Conservation (phyloP, 1,139 yeast species). For the Casaregolazyma suthepensis region DNA sequence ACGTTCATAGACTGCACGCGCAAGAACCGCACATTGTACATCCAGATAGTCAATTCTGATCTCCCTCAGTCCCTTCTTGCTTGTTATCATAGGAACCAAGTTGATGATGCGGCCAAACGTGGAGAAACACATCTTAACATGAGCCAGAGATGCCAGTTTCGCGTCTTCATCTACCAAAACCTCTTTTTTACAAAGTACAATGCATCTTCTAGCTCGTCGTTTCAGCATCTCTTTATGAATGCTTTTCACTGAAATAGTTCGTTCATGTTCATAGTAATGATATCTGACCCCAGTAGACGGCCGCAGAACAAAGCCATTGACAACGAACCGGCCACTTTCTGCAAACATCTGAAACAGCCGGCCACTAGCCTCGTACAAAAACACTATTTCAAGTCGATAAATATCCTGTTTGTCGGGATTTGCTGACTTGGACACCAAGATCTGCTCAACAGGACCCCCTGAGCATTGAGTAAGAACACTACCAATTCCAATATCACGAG, state of each 20-base stretch:
- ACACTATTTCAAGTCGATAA: slow-evolving; percentile 44
- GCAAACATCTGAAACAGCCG: slow-evolving; percentile 49
- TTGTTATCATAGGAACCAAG: slow-evolving; percentile 52
- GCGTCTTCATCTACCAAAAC: background rate
- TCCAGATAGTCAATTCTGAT: slow-evolving; percentile 59
- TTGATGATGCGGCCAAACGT: slow-evolving; percentile 59
- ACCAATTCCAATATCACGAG: slow-evolving; percentile 41
- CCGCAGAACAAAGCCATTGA: slow-evolving; percentile 50
- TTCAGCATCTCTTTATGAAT: slow-evolving; percentile 32
- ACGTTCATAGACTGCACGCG: slow-evolving; percentile 44
- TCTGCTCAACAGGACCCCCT: slow-evolving; percentile 71
- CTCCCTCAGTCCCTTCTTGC: slow-evolving; percentile 41
- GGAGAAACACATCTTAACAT: slow-evolving; percentile 46
- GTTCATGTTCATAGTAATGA: slow-evolving; percentile 1
- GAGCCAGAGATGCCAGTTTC: slow-evolving; percentile 32
- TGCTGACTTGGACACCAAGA: slow-evolving; percentile 27
- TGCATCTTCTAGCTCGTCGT: slow-evolving; percentile 37
- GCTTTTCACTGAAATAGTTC: slow-evolving; percentile 24
- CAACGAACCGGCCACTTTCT: slow-evolving; percentile 49
- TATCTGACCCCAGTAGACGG: slow-evolving; percentile 27
- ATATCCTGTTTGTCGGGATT: slow-evolving; percentile 9
- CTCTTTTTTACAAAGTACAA: slow-evolving; percentile 29
- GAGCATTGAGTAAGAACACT: slow-evolving; percentile 51
- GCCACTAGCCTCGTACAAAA: slow-evolving; percentile 52
- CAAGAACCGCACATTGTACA: slow-evolving; percentile 57